Conservation (phyloP, 371 early-diverging fungal genomes). For the Sporodiniella umbellata region DNA sequence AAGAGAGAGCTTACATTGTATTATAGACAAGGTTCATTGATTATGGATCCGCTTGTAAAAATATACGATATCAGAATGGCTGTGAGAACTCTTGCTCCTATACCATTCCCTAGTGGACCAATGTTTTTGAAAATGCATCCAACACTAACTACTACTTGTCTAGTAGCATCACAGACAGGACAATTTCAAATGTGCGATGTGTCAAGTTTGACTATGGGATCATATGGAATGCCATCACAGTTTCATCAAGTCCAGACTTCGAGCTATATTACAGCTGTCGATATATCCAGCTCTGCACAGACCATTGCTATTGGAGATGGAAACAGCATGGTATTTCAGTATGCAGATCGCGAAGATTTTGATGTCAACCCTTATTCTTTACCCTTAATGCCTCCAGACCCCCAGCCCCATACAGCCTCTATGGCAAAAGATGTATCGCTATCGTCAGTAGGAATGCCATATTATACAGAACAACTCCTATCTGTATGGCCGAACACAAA, state of each 20-base stretch:
- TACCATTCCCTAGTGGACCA: constrained; percentile 73
- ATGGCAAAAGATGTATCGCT: constrained; percentile 72
- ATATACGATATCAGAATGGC: constrained; percentile 80
- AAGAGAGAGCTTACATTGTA: not conserved
- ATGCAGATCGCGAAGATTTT: constrained; percentile 62
- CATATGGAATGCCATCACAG: constrained; percentile 51
- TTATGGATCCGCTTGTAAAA: constrained; percentile 77
- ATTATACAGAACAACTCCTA: constrained; percentile 70
- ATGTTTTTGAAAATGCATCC: constrained; percentile 73
- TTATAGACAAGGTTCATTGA: constrained; percentile 52
- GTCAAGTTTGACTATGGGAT: constrained; percentile 46
- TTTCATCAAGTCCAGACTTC: constrained; percentile 70
- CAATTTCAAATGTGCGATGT: constrained; percentile 78
- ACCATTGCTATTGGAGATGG: constrained; percentile 71
- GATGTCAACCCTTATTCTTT: constrained; percentile 68
- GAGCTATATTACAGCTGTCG: constrained; percentile 64
- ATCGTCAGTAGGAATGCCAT: constrained; percentile 77
- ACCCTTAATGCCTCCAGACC: constrained; percentile 60
- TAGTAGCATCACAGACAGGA: constrained; percentile 68
- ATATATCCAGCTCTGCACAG: constrained; percentile 75
- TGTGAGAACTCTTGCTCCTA: constrained; percentile 65
- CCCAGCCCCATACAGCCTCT: constrained; percentile 39
- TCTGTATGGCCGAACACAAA: constrained; percentile 71
- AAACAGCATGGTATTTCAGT: constrained; percentile 64
- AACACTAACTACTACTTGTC: constrained; percentile 61